Base-by-base conservation (phyloP, 2,329 filamentous ascomycete species). In the Exophiala alcalophila region DNA sequence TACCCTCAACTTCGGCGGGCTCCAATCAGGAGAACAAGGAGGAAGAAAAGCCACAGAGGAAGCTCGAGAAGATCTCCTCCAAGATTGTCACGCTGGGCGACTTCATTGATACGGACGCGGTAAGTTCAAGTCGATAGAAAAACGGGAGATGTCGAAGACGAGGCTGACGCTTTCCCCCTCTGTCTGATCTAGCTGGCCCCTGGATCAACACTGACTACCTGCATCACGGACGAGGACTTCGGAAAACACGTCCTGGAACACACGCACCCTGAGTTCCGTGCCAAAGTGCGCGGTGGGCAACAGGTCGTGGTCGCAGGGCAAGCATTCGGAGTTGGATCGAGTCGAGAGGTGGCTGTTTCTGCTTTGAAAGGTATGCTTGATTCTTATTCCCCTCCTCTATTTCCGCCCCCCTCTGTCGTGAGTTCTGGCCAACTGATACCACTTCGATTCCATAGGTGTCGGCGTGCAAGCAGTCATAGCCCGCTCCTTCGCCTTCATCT, bases 121-220 rank as follows among this genome's bases (percentile, higher is more conserved):
- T 47, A 42, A 26, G 44, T 33, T n/a, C 4, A 23, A n/a, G 7
- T 10, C 12, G 3, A 18, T 26, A n/a, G 19, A n/a, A 30, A 12
- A 24, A 14, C n/a, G n/a, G n/a, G n/a, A n/a, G n/a, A n/a, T n/a
- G n/a, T 1, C 10, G 12, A 25, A 24, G 29, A 25, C n/a, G 15
- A 21, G n/a, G 26, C 39, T 38, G 18, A 40, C 28, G 27, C 14
- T 21, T 1, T 8, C n/a, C 3, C 20, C 5, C 10, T 24, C 16
- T 15, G 5, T 4, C 2, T 34, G 18, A 7, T 4, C 11, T 30
- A 44, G 6, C 44, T 55, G 64, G 40, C 61, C 59, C 46, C 73
- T 71, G 4, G 63, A 61, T 44, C 70, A 77, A 33, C 79, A 91
- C 5, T 94, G 86, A 86, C 69, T 69, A 15, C 80, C 79, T 52